Evolutionary conservation across 345 rosid species (phyloP), one percentile per base, ranked within the genome.

Genomic region (Cardamine resedifolia): DNA sequence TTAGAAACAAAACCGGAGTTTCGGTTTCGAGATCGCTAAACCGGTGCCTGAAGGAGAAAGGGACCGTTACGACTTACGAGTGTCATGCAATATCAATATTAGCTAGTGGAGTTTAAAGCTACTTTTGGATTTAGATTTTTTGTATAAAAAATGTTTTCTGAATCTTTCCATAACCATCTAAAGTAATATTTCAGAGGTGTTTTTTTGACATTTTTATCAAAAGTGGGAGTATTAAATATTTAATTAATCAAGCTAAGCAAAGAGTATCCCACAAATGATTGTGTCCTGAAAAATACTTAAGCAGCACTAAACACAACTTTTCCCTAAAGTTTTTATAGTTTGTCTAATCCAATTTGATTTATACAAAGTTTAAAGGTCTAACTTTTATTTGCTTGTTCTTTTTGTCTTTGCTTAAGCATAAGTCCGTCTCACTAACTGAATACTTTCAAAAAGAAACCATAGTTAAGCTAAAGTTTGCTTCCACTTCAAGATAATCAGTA

Each of bases 61-160:
- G n/a, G n/a, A n/a, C n/a, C n/a, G n/a, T n/a, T n/a, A n/a, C n/a
- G n/a, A n/a, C n/a, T n/a, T n/a, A n/a, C n/a, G n/a, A 64, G 65
- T 53, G 64, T 73, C 31, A 45, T 56, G 51, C 41, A 64, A 31
- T 55, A 55, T 34, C 56, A 47, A 47, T 57, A 18, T 5, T 20
- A 34, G 65, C n/a, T 38, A 74, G 78, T 74, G 72, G 78, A 74
- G 38, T 66, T 44, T 26, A 58, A 74, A 66, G 67, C 45, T 57
- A 19, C 77, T 47, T 74, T 66, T 41, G 36, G 63, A 10, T 31
- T 53, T 48, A 20, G 12, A 43, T n/a, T 15, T 14, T 52, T 4
- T 47, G 2, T 62, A 24, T 38, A 7, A 48, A 63, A 70, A 18
- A 41, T 19, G 58, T 30, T 63, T 3, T 3, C 6, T 10, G 24